phyloP scores from a whole-genome alignment of 331 rosid species.

The Arachis monticola region DNA sequence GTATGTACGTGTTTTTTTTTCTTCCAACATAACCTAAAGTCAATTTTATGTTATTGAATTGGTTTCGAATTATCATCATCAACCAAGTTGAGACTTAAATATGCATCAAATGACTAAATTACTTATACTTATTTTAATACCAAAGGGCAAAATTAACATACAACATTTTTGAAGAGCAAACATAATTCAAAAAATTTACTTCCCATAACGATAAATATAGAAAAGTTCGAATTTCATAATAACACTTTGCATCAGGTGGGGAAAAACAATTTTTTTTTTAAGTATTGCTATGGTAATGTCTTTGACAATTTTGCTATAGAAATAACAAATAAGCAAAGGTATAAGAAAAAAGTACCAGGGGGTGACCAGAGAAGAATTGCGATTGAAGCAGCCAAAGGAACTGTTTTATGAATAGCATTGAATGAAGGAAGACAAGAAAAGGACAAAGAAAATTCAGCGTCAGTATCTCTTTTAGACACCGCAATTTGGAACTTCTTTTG shows the following conservation, averaged over 20 bases:
- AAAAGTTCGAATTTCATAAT: too few relatives aligned
- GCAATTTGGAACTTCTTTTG: conserved; percentile 40
- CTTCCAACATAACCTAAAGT: neutral
- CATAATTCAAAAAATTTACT: too few relatives aligned
- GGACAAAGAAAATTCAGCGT: conserved; percentile 33
- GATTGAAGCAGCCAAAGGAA: conserved; percentile 78
- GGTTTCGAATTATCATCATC: neutral
- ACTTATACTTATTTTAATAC: too few relatives aligned
- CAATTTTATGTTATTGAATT: neutral
- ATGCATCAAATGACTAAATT: neutral
- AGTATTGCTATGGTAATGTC: too few relatives aligned
- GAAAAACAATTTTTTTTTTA: too few relatives aligned
- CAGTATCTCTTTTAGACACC: conserved; percentile 18
- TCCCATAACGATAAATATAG: too few relatives aligned
- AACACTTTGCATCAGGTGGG: too few relatives aligned
- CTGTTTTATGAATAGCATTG: conserved; percentile 52
- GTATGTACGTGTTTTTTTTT: too few relatives aligned
- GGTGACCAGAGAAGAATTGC: conserved; percentile 72
- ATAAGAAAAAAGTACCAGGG: conserved; percentile 59
- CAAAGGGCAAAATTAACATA: too few relatives aligned
- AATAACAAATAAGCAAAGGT: neutral
- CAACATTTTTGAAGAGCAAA: too few relatives aligned
- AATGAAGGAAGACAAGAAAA: conserved; percentile 37
- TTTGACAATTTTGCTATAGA: too few relatives aligned
- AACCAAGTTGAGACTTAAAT: neutral